Evolutionary conservation across 768 basidiomycete species (phyloP).

Genomic region (Suillus placidus): DNA sequence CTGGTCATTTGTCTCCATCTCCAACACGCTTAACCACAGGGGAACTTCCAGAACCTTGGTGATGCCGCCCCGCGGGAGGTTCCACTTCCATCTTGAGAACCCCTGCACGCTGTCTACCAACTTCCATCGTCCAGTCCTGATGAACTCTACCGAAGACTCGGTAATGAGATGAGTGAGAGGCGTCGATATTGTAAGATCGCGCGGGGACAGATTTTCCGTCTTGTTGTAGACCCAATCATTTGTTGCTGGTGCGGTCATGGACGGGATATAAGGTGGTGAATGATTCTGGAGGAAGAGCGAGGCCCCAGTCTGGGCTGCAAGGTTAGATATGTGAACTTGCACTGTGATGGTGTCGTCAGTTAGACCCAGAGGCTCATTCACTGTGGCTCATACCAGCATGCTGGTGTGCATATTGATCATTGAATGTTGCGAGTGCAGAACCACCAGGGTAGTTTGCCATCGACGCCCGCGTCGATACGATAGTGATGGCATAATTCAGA

Average conservation of each 20-base stretch:
- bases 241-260: constrained; percentile 18
- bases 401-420: constrained; percentile 47
- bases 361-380: background rate
- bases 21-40: constrained; percentile 32
- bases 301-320: constrained; percentile 88
- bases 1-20: constrained; percentile 42
- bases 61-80: constrained; percentile 23
- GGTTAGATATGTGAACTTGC: constrained; percentile 80
- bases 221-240: constrained; percentile 76
- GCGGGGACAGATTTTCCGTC: constrained; percentile 62
- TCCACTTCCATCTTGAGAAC: constrained; percentile 45
- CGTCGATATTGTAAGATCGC: constrained; percentile 40
- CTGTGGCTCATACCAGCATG: constrained; percentile 3
- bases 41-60: constrained; percentile 26
- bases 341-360: constrained; percentile 34
- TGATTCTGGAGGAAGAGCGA: constrained; percentile 82
- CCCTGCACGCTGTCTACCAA: constrained; percentile 46
- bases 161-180: constrained; percentile 67
- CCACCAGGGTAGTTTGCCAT: constrained; percentile 90
- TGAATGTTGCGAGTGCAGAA: constrained; percentile 63
- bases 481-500: constrained; percentile 56
- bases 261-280: constrained; percentile 51
- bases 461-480: constrained; percentile 59
- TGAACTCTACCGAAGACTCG: constrained; percentile 39
- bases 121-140: constrained; percentile 41